Percentiles rank a stretch among this genome's conserved stretches.
Evolutionary conservation across 108 stramenopile genomes (phyloP).

Genomic region (Discostella pseudostelligera): DNA sequence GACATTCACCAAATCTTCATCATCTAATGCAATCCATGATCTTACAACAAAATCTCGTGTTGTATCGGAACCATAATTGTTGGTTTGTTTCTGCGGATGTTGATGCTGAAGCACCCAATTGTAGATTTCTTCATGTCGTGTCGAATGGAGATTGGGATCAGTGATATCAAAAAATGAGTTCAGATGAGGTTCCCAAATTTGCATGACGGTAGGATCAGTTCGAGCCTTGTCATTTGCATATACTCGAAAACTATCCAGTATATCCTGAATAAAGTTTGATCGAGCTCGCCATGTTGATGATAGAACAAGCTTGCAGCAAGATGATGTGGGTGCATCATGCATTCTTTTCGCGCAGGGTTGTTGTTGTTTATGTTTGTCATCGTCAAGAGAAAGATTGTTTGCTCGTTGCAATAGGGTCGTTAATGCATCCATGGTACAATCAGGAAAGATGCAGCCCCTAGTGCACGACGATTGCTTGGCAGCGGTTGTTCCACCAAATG

Average conservation of each 20-base stretch:
- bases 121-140: slow-evolving; percentile 67
- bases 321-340: not conserved
- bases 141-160: slow-evolving; percentile 57
- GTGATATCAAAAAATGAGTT: slow-evolving; percentile 58
- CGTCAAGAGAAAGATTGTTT: slow-evolving; percentile 6
- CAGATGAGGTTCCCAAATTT: slow-evolving; percentile 20
- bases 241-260: slow-evolving; percentile 45
- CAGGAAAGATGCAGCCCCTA: slow-evolving; percentile 53
- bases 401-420: slow-evolving; percentile 29
- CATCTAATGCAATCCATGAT: slow-evolving; percentile 72
- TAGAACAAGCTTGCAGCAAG: slow-evolving; percentile 42
- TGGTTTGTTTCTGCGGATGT: not conserved
- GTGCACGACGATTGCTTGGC: not conserved
- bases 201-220: slow-evolving; percentile 1
- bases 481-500: slow-evolving; percentile 44
- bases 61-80: not conserved
- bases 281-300: slow-evolving; percentile 70
- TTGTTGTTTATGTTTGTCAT: too few species aligned
- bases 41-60: slow-evolving; percentile 18
- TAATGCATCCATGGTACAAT: slow-evolving; percentile 49
- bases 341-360: not conserved
- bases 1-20: slow-evolving; percentile 64
- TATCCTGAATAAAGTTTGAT: slow-evolving; percentile 52
- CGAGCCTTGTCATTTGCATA: slow-evolving; percentile 21
- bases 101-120: slow-evolving; percentile 39